Evolutionary conservation across 1,284 basidiomycete genomes (phyloP), one percentile per base, ranked within the genome.

Genomic region (Sporisorium reilianum): DNA sequence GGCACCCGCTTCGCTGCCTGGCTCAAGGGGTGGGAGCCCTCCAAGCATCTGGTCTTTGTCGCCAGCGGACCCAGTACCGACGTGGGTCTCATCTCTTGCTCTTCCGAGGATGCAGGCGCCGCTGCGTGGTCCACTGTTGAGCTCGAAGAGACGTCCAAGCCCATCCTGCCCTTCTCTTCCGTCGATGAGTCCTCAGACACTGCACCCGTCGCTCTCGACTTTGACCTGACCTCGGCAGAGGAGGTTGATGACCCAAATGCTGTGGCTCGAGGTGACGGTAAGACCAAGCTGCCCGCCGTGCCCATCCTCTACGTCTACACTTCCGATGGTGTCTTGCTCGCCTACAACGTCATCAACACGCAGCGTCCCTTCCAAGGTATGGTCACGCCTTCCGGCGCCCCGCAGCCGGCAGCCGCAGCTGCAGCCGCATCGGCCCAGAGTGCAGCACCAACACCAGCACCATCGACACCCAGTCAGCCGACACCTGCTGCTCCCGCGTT

Each of bases 241-340:
- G 87, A 87, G 0, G 89, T 89, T 1, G 89, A 89, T 64, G 87
- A 82, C 65, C 88, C 90, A 7, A 86, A 89, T n/a, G 87, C 88
- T 10, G 86, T 86, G 20, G 86, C 86, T 7, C 85, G 86, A 10
- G 87, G 86, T 0, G 86, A 84, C 42, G 77, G 86, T 42, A 81
- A 83, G 10, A 78, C 85, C 5, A 88, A 87, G 66, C 72, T 88
- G 5, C 85, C 86, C 2, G 85, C 87, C 1, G 80, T 84, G 16
- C 93, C 93, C 0, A 87, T 93, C 55, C 86, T 93, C 81, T 91
- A 90, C 80, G 89, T 90, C 5, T 94, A 93, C 82, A 88, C 92
- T 5, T 92, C 90, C 64, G 93, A 94, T 78, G 93, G 93, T 20
- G 91, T 92, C 0, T 63, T 94, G 36, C 88, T 90, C 40, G 92